These are phyloP conservation scores for Pseudofabraea citricarpa DNA, from an alignment of 2,329 filamentous ascomycete genomes.

Conservation along the genomic window DNA sequence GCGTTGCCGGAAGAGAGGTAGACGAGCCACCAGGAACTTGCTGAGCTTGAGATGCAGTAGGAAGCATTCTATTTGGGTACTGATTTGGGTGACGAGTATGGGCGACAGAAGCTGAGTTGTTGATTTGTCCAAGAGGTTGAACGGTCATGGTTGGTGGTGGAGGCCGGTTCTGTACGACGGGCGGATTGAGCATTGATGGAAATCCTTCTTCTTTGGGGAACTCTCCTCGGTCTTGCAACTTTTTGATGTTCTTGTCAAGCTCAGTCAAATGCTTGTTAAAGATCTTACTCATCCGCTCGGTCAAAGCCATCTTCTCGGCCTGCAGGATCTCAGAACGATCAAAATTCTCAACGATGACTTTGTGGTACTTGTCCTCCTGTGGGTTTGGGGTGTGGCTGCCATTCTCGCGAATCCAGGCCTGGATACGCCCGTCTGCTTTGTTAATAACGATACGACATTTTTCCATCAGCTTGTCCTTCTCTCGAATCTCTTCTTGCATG, in stretches of 20 bases:
- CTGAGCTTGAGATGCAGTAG: slow-evolving; percentile 17
- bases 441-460: slow-evolving; percentile 66
- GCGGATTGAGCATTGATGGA: slow-evolving; percentile 55
- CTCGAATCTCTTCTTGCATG: slow-evolving; percentile 76
- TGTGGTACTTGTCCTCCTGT: slow-evolving; percentile 65
- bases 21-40: slow-evolving; percentile 23
- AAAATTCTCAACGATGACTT: slow-evolving; percentile 63
- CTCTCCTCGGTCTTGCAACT: slow-evolving; percentile 55
- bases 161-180: slow-evolving; percentile 42
- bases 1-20: slow-evolving; percentile 56
- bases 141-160: slow-evolving; percentile 17
- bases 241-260: slow-evolving; percentile 59
- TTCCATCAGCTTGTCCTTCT: slow-evolving; percentile 70
- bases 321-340: slow-evolving; percentile 65
- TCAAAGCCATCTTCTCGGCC: slow-evolving; percentile 68
- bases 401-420: slow-evolving; percentile 76
- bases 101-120: slow-evolving; percentile 16
- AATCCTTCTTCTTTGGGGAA: slow-evolving; percentile 47
- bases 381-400: slow-evolving; percentile 70
- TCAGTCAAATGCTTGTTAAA: slow-evolving; percentile 59
- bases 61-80: slow-evolving; percentile 16
- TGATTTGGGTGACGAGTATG: slow-evolving; percentile 24
- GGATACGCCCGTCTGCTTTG: slow-evolving; percentile 68
- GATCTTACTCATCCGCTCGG: slow-evolving; percentile 55
- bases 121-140: slow-evolving; percentile 19